Evolutionary conservation across 2,329 filamentous ascomycete genomes (phyloP), one percentile per base, ranked within the genome.

Genomic region (Ophiostoma ulmi): DNA sequence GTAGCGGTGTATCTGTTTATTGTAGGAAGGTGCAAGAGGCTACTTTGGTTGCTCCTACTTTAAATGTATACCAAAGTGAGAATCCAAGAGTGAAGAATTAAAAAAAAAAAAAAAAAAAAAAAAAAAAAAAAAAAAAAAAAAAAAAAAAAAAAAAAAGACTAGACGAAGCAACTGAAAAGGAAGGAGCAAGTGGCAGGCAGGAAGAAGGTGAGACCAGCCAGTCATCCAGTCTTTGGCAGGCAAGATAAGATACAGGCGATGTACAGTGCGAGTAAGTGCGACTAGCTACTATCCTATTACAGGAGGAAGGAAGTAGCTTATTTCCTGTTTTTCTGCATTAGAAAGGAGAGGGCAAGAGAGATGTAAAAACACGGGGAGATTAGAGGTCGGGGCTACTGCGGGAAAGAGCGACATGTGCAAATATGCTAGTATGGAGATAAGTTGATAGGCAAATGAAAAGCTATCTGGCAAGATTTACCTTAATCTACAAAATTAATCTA

Each of bases 351-450:
- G 20, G 63, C n/a, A 39, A 39, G 17, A 64, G n/a, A 39, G 10
- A 39, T 38, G 35, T 36, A 65, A 39, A 65, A 65, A 39, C 38
- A 39, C 14, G 63, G 63, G 36, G 63, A 64, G 31, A 64, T 64
- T 64, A 36, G 63, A 39, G 36, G 35, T 65, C 36, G 63, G 63
- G 61, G 31, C 35, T 64, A 64, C 17, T 38, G 61, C 61, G 61
- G 61, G 17, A 64, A 38, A 64, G 35, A 64, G 61, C 55, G 55
- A 26, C 58, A 35, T 64, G 35, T 36, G 61, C 63, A 39, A 39
- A 39, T 65, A 63, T 63, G 44, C 52, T 26, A 22, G 35, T 35
- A 64, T 36, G 31, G 35, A 20, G 31, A 58, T 58, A 58, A 13
- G 55, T 58, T 26, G 13, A 61, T 61, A 61, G 55, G 26, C 22